Percentiles rank a stretch among this genome's conserved stretches.
Evolutionary conservation across 176 grass and related monocot genomes (phyloP).

Genomic region (Dendrocalamus sinicus): DNA sequence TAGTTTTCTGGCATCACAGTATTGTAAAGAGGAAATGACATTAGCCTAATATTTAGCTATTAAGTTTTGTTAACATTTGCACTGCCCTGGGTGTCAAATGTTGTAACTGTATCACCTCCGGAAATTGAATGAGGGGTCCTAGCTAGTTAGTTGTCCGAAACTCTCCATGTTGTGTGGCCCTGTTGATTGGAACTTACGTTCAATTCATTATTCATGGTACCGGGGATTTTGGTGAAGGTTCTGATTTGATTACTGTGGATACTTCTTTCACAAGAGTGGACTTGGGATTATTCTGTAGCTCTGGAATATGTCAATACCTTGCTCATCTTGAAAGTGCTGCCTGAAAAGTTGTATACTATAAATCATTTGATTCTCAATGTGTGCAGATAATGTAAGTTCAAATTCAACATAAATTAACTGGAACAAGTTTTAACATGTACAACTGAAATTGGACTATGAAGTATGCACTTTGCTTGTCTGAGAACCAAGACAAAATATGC

Average conservation of each 20-base stretch:
- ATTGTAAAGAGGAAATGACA: constrained; percentile 42
- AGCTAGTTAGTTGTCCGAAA: constrained; percentile 6
- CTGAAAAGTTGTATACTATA: neutral
- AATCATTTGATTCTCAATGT: neutral
- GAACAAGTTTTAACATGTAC: neutral
- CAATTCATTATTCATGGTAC: neutral
- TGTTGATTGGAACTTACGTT: neutral
- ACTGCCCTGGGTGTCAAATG: neutral
- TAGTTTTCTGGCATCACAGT: constrained; percentile 32
- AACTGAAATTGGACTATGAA: neutral
- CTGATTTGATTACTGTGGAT: neutral
- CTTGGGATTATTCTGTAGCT: neutral
- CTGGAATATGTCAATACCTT: neutral
- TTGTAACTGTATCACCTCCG: neutral
- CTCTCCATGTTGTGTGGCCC: neutral
- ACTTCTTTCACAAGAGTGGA: neutral
- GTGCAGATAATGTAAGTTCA: neutral
- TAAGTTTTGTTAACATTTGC: constrained; percentile 22
- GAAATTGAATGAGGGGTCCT: constrained; percentile 20
- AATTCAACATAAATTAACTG: neutral
- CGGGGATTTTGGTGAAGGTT: neutral
- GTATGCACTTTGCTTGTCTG: constrained; percentile 15
- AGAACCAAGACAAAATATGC: constrained; percentile 1
- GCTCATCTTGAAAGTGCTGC: neutral
- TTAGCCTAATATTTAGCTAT: constrained; percentile 18